phyloP scores from a whole-genome alignment of 176 grass and related monocot genomes.

The Echinochloa phyllopogon region DNA sequence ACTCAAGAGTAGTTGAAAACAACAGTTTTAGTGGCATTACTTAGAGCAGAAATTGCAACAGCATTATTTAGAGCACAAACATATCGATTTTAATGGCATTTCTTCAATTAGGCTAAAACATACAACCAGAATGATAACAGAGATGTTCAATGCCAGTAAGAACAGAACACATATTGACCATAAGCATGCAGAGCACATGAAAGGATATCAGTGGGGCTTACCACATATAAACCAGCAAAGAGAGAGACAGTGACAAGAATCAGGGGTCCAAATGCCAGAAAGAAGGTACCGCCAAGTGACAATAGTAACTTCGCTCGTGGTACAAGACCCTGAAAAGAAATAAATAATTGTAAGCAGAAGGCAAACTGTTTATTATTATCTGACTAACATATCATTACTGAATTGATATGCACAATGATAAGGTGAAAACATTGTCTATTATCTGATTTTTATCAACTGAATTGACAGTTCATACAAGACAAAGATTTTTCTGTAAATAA shows the following conservation, averaged over 20 bases:
- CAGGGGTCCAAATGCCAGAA: slow-evolving; percentile 82
- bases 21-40: no score
- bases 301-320: slow-evolving; percentile 83
- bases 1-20: neutral
- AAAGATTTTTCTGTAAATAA: neutral
- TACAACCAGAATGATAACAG: neutral
- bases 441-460: neutral
- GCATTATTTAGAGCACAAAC: neutral
- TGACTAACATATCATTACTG: neutral
- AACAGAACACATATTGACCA: neutral
- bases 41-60: neutral
- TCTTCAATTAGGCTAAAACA: neutral
- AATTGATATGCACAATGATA: neutral
- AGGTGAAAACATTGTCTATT: neutral
- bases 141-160: neutral
- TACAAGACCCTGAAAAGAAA: slow-evolving; percentile 74
- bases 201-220: slow-evolving; percentile 42
- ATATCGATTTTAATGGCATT: neutral
- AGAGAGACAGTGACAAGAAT: slow-evolving; percentile 68
- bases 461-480: neutral
- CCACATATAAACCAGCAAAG: slow-evolving; percentile 81
- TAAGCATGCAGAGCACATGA: neutral
- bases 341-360: neutral
- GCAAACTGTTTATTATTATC: neutral
- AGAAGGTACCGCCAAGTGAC: slow-evolving; percentile 88